These are phyloP conservation scores for Coemansia furcata DNA, from an alignment of 192 early-diverging fungal genomes.

Conservation along the genomic window DNA sequence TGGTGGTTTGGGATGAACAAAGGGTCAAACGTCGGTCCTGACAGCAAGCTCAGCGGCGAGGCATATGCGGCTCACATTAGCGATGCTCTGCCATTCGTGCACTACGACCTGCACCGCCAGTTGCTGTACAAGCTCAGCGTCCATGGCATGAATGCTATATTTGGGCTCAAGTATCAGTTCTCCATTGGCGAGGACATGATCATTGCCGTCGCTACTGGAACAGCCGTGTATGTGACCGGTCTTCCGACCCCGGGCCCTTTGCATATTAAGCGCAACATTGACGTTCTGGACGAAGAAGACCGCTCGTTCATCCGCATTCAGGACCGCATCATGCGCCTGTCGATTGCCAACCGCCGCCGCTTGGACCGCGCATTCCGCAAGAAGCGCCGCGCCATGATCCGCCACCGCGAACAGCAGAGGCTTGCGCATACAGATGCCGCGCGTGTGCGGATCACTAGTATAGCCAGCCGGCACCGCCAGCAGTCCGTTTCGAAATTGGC, in stretches of 20 bases:
- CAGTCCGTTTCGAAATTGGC: conserved; percentile 14
- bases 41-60: conserved; percentile 60
- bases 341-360: conserved; percentile 62
- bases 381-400: conserved; percentile 26
- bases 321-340: conserved; percentile 61
- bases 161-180: conserved; percentile 60
- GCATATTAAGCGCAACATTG: conserved; percentile 70
- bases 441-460: neutral
- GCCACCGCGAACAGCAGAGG: conserved; percentile 22
- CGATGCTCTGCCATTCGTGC: conserved; percentile 77
- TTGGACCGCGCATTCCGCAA: conserved; percentile 56
- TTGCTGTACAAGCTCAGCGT: conserved; percentile 76
- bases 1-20: conserved; percentile 14
- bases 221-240: conserved; percentile 66
- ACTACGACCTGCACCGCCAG: conserved; percentile 82
- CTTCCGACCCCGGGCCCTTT: conserved; percentile 69
- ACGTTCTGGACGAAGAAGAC: conserved; percentile 73
- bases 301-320: conserved; percentile 67
- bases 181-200: conserved; percentile 55
- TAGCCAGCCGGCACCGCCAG: neutral
- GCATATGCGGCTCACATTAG: conserved; percentile 64
- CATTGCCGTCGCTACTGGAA: conserved; percentile 71
- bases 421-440: conserved; percentile 6
- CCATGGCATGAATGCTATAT: conserved; percentile 75
- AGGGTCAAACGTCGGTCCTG: conserved; percentile 9